Evolutionary conservation across 2,329 filamentous ascomycete species (phyloP), one percentile per base, ranked within the genome.

Genomic region (Periconia sp.): DNA sequence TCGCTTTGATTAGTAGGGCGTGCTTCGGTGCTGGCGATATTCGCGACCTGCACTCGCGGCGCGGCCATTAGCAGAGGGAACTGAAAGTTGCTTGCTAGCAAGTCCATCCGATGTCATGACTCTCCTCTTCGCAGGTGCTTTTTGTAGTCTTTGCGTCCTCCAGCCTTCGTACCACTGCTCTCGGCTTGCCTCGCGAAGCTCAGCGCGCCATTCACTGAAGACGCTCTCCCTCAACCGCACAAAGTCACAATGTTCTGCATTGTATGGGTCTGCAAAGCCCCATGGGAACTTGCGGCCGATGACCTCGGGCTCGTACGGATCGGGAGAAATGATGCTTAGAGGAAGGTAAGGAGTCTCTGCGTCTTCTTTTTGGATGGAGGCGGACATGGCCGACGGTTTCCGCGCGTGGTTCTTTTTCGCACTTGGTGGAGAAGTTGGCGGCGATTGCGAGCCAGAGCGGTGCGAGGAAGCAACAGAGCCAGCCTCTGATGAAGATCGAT

Each of bases 81-180:
- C 52, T 0, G 57, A 58, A 17, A 63, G 52, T 29, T 57, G 50
- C 37, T 57, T 60, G 29, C 45, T 49, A 22, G 50, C 33, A 13
- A 61, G 59, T 17, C 65, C 65, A 26, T 67, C 63, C 2, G 65
- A 64, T 4, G 65, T 63, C 3, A 43, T 52, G 34, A 63, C 41
- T 37, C 61, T 58, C 22, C 56, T 49, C 25, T 39, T 57, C 15
- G 46, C 46, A 23, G 40, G 45, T 18, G 58, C 57, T 25, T 59
- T 63, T 39, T 70, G 56, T 46, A 81, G 62, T 23, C 77, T 69
- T 31, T 67, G 73, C 8, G 83, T 96, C 72, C 94, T 85, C 94
- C 92, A 97, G 59, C 88, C 86, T 71, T 97, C 92, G 61, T 97
- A 97, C 89, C 91, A 96, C 59, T 91, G 82, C 65, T 95, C 91